Evolutionary conservation across 2,329 filamentous ascomycete species (phyloP).

Genomic region (Stachybotrys echinatus): DNA sequence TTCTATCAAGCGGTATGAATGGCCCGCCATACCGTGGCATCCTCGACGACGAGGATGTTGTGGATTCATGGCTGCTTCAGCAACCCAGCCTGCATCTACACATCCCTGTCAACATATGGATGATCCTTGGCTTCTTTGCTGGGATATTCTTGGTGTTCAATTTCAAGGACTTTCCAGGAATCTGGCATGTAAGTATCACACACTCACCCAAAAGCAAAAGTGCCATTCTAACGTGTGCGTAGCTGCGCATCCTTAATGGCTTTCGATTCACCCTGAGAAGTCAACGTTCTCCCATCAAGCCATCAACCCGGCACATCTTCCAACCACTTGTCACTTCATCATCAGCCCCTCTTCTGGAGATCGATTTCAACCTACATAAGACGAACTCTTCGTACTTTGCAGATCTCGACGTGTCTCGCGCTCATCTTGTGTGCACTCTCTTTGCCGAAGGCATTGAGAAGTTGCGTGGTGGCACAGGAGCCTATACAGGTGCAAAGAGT

Average conservation of each 20-base stretch:
- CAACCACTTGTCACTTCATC: neutral
- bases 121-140: neutral
- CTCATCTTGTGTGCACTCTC: constrained; percentile 6
- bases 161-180: neutral
- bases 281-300: neutral
- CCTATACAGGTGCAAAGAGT: neutral
- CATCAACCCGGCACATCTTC: neutral
- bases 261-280: neutral
- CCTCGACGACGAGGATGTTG: no score
- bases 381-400: constrained; percentile 12
- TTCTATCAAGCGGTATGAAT: no score
- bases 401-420: constrained; percentile 9
- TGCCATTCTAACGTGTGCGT: no score
- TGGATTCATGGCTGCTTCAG: no score
- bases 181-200: constrained; percentile 1
- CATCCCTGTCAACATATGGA: neutral
- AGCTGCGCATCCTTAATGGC: neutral
- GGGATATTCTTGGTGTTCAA: neutral
- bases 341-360: constrained; percentile 6
- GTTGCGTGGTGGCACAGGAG: constrained; percentile 4
- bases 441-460: constrained; percentile 6
- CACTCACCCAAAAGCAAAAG: no score
- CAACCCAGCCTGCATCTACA: neutral
- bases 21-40: no score
- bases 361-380: constrained; percentile 12